A percentile compares a stretch with the other conserved stretches of the same genome.
phyloP scores from a whole-genome alignment of 345 rosid genomes.

The Heritiera fomes region DNA sequence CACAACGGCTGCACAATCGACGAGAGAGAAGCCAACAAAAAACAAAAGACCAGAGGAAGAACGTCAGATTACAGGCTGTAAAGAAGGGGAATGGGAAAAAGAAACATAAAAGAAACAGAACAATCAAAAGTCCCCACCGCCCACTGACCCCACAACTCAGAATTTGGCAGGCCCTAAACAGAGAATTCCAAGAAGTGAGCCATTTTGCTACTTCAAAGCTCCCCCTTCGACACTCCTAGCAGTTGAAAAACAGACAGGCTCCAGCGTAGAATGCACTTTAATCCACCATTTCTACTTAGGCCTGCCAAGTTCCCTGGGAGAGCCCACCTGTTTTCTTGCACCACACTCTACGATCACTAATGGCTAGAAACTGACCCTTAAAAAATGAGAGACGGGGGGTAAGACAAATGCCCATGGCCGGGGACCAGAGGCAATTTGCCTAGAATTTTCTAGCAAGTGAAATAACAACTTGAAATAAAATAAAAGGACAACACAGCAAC shows the following conservation, averaged over 20 bases:
- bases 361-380: too few relatives aligned
- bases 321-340: too few relatives aligned
- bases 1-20: neutral
- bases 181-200: slow-evolving; percentile 26
- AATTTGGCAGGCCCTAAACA: neutral
- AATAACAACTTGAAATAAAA: neutral
- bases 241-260: slow-evolving; percentile 29
- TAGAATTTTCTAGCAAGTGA: neutral
- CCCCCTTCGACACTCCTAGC: neutral
- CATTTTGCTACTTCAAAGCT: neutral
- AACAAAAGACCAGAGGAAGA: slow-evolving; percentile 2
- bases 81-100: neutral
- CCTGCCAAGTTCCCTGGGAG: neutral
- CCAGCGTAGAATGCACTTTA: slow-evolving; percentile 12
- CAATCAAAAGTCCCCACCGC: slow-evolving; percentile 25
- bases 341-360: too few relatives aligned
- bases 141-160: neutral
- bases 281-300: neutral
- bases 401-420: neutral
- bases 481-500: neutral
- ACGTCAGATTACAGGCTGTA: slow-evolving; percentile 32
- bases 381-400: neutral
- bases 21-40: neutral
- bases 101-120: neutral
- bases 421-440: neutral